Evolutionary conservation across 371 early-diverging fungal genomes (phyloP), one percentile per base, ranked within the genome.

Genomic region (Chytridium lagenaria): DNA sequence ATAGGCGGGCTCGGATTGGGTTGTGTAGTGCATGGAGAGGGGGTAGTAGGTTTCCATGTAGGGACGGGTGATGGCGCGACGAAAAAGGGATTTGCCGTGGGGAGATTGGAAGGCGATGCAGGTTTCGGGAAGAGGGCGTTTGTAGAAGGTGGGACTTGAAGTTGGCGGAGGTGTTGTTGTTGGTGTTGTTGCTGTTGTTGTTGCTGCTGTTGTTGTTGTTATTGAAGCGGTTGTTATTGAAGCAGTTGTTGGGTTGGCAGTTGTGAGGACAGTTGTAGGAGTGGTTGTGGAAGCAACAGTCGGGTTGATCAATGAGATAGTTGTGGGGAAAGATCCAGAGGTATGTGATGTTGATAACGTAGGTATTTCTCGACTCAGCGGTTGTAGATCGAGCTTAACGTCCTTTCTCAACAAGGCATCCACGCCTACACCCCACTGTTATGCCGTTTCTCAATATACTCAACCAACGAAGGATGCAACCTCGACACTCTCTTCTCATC

Each of bases 1-100:
- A 51, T 70, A 83, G 1, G 81, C 79, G 7, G 83, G 83, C 67
- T 83, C 83, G 16, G 74, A 37, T 66, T 82, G 82, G 1, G 79
- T 82, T n/a, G 72, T 39, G 50, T 68, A 80, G 34, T 80, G 80
- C 44, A 67, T 34, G 0, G 77, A 70, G n/a, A 80, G 75, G 59
- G 59, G 34, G 67, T 70, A 80, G 57, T 76, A 78, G 28, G 67
- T 39, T 31, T 78, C 75, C 75, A 82, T 67, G 70, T 59, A 67
- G 7, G 67, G 63, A 23, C 51, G 63, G 23, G 22, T 50, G 7
- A 80, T 36, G 19, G 79, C 71, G 5, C 44, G 61, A 0, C 34
- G 16, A 39, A 82, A 82, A 2, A 77, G 39, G 12, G 30, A 33
- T 28, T 71, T 64, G 26, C 80, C 80, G 33, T 69, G 28, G 23